Base-by-base conservation (phyloP, 208 protist species). In the Acanthamoeba lenticulata region DNA sequence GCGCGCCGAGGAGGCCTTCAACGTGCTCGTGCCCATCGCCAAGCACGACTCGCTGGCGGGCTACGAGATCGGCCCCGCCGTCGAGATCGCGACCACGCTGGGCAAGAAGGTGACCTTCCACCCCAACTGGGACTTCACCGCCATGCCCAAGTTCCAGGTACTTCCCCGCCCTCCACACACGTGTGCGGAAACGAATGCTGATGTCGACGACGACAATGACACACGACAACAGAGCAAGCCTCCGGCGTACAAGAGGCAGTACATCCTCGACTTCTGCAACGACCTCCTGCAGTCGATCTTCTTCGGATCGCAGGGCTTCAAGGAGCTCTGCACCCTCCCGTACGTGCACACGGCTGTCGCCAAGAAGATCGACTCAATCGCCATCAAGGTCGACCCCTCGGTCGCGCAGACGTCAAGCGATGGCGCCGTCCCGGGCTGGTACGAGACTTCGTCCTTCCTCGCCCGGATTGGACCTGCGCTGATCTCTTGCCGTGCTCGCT, bases 51-150 rank as follows among this genome's bases (percentile, higher is more conserved):
- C 81, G 1, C 55, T 90, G 32, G 36, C 29, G 81, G 5, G 5
- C 21, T 62, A 90, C 81, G 62, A 90, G 6, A 45, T 17, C 36
- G 11, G 40, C 32, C 32, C 42, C 19, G 42, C 42, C 19, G 36
- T 27, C 3, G 4, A 27, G 32, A 24, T 90, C 32, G 27, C 45
- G 5, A 7, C 2, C 15, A 90, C 81, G 19, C 27, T 90, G 17
- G 81, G 81, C 81, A 90, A 90, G 81, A 4, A 40, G 13, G 32
- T 90, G 21, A 17, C 42, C 9, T 65, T 90, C 45, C 7, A 52
- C 5, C 81, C 81, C 45, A 90, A 90, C 55, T 90, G 81, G 81
- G 81, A 90, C 40, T 90, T 90, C 55, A 90, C 81, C 81, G 44
- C 19, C 21, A 4, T 65, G 19, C 21, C 6, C 21, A 24, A 9